Conservation (phyloP, 2,329 filamentous ascomycete genomes). For the Pseudopyrenochaeta lycopersici region DNA sequence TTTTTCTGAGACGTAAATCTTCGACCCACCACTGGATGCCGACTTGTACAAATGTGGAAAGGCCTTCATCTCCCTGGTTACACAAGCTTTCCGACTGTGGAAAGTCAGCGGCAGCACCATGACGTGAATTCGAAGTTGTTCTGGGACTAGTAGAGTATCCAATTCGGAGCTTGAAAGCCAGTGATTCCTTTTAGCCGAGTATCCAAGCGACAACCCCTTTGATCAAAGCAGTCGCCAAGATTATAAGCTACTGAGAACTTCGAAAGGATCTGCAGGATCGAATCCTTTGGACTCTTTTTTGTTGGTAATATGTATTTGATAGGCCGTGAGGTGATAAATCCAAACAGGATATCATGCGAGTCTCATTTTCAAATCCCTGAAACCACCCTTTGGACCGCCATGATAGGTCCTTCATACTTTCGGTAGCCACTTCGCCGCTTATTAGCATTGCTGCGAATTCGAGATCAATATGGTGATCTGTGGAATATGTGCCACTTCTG, state of each 20-base stretch:
- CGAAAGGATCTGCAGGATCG: too few species aligned
- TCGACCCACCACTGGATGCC: neutral
- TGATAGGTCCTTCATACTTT: conserved; percentile 19
- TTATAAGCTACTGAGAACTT: too few species aligned
- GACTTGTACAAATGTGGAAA: neutral
- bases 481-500: conserved; percentile 98
- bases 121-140: neutral
- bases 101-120: neutral
- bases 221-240: too few species aligned
- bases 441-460: conserved; percentile 46
- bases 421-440: conserved; percentile 24
- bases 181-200: too few species aligned
- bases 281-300: too few species aligned
- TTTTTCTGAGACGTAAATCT: neutral
- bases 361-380: conserved; percentile 5
- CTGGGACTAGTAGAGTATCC: neutral
- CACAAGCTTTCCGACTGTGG: neutral
- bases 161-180: too few species aligned
- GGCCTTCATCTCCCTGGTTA: neutral
- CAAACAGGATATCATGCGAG: too few species aligned
- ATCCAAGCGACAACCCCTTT: too few species aligned
- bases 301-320: too few species aligned
- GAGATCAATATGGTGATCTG: conserved; percentile 80
- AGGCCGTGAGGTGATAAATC: too few species aligned
- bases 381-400: conserved; percentile 21